Evolutionary conservation across 1,284 basidiomycete species (phyloP), one percentile per base, ranked within the genome.

Genomic region (Cryptococcus sp.): DNA sequence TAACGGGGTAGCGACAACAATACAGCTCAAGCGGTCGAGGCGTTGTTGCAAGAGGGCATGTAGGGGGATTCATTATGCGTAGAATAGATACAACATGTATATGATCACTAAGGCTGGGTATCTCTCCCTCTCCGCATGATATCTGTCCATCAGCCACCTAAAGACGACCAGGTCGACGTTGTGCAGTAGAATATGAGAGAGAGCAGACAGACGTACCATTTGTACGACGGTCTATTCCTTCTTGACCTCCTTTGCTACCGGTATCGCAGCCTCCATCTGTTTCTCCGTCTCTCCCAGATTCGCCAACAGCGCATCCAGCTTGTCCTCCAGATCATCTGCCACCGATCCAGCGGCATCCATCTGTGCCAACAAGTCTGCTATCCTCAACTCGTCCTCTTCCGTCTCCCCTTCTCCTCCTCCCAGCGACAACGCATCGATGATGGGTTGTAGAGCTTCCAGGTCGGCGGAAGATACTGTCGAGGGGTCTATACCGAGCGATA

Each of bases 1-100:
- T 33, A 47, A 53, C 21, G 53, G 43, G 45, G 19, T 49, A 68
- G 58, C 58, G 86, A 87, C 65, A 76, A 83, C 14, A 87, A 83
- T 63, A 81, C 85, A 42, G 86, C 88, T 74, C 79, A 75, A 34
- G 87, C 88, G 5, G 86, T 88, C 22, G 87, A 89, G 66, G 83
- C 82, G n/a, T 75, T 91, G 42, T 57, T 75, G 10, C 59, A 67
- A 42, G 63, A 69, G 45, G 54, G 51, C 28, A 66, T 39, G 50
- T 48, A 24, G 40, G 14, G 28, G 28, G 7, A 31, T 31, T 7
- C 14, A 31, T 31, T 14, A 31, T 7, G 7, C 9, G 7, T 31
- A 14, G 14, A 14, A 14, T 14, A 7, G 28, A 31, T 14, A 31
- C 28, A 7, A 31, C 28, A 31, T 31, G 28, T 31, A 31, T 31